phyloP scores from a whole-genome alignment of 1,139 yeast species.

The Debaryomycetaceae sp. region DNA sequence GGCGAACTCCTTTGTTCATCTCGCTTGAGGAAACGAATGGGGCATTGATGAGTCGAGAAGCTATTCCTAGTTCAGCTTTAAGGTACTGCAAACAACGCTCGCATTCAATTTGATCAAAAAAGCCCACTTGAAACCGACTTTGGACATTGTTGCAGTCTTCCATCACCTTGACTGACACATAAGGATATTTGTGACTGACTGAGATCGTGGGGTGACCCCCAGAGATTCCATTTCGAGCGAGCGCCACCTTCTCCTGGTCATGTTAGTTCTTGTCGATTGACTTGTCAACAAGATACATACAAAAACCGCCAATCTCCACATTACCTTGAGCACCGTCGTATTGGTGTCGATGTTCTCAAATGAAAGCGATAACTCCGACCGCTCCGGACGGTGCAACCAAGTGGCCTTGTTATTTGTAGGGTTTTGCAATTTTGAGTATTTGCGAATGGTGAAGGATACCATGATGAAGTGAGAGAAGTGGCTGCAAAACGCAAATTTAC shows the following conservation, averaged over 20 bases:
- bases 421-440: conserved; percentile 3
- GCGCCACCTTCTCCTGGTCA: conserved; percentile 5
- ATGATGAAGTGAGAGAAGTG: not conserved
- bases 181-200: conserved; percentile 6
- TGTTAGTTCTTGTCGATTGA: too few relatives aligned
- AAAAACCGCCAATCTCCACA: conserved; percentile 7
- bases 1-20: not conserved
- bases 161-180: conserved; percentile 5
- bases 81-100: conserved; percentile 11
- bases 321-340: conserved; percentile 4
- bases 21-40: conserved; percentile 4
- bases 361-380: conserved; percentile 6
- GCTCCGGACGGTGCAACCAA: conserved; percentile 8
- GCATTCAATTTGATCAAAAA: conserved; percentile 10
- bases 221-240: conserved; percentile 2
- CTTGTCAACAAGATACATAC: conserved; percentile 5
- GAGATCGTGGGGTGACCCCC: not conserved
- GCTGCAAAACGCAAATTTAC: conserved; percentile 6
- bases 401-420: conserved; percentile 1
- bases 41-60: not conserved
- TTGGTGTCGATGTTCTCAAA: not conserved
- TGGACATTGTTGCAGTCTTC: not conserved
- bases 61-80: conserved; percentile 7
- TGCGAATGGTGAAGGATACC: conserved; percentile 3
- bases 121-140: conserved; percentile 16